Evolutionary conservation across 139 green algal genomes (phyloP).

Genomic region (Diplosphaera chodatii): DNA sequence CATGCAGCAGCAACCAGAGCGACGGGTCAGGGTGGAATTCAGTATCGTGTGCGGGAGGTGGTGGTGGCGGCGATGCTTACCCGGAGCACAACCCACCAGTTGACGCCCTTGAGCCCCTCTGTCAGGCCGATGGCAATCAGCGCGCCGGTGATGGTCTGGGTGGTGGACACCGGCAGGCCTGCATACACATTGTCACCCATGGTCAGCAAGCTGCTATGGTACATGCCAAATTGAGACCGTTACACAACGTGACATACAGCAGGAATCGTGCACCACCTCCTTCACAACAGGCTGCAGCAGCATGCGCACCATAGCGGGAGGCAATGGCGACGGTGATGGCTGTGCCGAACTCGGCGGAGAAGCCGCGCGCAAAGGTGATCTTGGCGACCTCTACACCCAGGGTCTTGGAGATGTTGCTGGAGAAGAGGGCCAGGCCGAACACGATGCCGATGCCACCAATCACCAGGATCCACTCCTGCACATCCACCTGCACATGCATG

Average conservation of each 20-base stretch:
- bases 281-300: no score
- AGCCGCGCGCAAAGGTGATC: slow-evolving; percentile 53
- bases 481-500: no score
- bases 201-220: no score
- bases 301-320: no score
- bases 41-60: background rate
- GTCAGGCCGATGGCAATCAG: background rate
- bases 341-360: slow-evolving; percentile 51
- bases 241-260: background rate
- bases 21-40: no score
- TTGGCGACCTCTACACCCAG: slow-evolving; percentile 55
- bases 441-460: slow-evolving; percentile 66
- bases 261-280: background rate
- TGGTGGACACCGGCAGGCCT: slow-evolving; percentile 38
- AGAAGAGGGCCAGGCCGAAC: slow-evolving; percentile 65
- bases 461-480: slow-evolving; percentile 66
- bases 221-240: no score
- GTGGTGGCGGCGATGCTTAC: background rate
- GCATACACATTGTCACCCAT: no score
- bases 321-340: slow-evolving; percentile 48
- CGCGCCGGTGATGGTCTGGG: slow-evolving; percentile 34
- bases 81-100: background rate
- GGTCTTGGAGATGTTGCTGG: slow-evolving; percentile 60
- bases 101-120: slow-evolving; percentile 5
- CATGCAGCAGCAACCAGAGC: no score